A percentile compares a stretch with the other conserved stretches of the same genome.
Conservation (phyloP, 2,329 filamentous ascomycete genomes). For the Colletotrichum aenigma region DNA sequence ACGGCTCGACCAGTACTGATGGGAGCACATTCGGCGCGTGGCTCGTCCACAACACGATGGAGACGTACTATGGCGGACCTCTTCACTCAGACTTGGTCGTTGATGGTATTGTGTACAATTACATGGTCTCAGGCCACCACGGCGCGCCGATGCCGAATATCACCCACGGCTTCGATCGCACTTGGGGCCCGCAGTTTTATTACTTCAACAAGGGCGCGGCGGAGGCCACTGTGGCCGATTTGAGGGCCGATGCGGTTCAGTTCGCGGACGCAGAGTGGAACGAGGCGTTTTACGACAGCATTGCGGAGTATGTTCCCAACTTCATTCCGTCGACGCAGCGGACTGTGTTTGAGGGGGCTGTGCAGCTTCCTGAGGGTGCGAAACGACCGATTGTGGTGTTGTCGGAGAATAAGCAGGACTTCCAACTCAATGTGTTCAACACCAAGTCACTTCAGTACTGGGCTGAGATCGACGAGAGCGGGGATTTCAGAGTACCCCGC, state of each 20-base stretch:
- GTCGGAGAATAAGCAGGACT: slow-evolving; percentile 33
- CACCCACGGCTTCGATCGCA: slow-evolving; percentile 67
- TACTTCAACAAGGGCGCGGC: slow-evolving; percentile 55
- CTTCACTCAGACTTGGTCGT: slow-evolving; percentile 67
- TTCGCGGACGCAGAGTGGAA: slow-evolving; percentile 59
- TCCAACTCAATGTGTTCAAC: slow-evolving; percentile 51
- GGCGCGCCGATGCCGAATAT: slow-evolving; percentile 68
- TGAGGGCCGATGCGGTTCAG: slow-evolving; percentile 50
- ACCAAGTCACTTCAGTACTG: slow-evolving; percentile 66
- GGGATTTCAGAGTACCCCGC: slow-evolving; percentile 55
- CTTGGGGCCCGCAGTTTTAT: slow-evolving; percentile 68
- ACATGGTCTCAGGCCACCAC: slow-evolving; percentile 66
- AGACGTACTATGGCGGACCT: slow-evolving; percentile 67
- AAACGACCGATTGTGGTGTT: slow-evolving; percentile 60
- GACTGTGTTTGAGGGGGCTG: slow-evolving; percentile 51
- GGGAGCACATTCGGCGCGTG: slow-evolving; percentile 62
- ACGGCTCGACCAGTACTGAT: slow-evolving; percentile 46
- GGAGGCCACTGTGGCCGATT: background rate
- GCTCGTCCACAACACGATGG: slow-evolving; percentile 68
- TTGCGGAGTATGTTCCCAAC: slow-evolving; percentile 62
- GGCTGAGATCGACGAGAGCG: slow-evolving; percentile 52
- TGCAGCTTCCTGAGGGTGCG: slow-evolving; percentile 56
- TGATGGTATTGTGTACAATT: slow-evolving; percentile 71
- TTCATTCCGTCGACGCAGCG: slow-evolving; percentile 58
- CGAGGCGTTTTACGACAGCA: slow-evolving; percentile 64